Evolutionary conservation across 2,329 filamentous ascomycete species (phyloP).

Genomic region (Ploettnerulaceae sp.): DNA sequence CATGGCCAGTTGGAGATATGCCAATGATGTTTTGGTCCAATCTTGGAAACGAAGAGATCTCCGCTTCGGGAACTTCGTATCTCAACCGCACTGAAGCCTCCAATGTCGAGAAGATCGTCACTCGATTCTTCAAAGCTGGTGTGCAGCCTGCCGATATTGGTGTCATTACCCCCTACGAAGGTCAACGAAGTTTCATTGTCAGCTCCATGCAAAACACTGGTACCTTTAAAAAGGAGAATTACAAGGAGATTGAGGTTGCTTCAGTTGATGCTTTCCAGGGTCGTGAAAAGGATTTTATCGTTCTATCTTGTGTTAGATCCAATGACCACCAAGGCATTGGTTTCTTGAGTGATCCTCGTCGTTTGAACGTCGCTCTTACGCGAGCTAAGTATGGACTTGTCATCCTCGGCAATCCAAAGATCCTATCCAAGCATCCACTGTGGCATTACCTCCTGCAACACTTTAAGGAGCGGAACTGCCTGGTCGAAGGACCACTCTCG

Average conservation of each 20-base stretch:
- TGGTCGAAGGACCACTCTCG: conserved; percentile 90
- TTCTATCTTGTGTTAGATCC: conserved; percentile 93
- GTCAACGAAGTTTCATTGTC: conserved; percentile 95
- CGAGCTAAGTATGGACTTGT: conserved; percentile 95
- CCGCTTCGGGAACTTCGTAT: conserved; percentile 94
- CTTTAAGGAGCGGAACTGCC: conserved; percentile 94
- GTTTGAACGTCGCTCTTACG: conserved; percentile 94
- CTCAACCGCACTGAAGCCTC: conserved; percentile 95
- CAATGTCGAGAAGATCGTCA: conserved; percentile 98
- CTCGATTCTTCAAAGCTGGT: conserved; percentile 96
- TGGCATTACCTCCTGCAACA: conserved; percentile 95
- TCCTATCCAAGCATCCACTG: conserved; percentile 92
- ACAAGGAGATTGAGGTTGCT: conserved; percentile 97
- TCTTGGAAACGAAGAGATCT: conserved; percentile 94
- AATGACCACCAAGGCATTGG: conserved; percentile 99
- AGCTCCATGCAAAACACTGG: conserved; percentile 99
- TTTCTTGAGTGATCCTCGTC: conserved; percentile 95
- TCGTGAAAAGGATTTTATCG: conserved; percentile 98
- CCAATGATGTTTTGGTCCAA: conserved; percentile 99
- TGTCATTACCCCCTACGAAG: conserved; percentile 98
- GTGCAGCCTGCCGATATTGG: conserved; percentile 92
- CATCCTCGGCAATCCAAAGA: conserved; percentile 95
- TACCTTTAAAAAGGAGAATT: conserved; percentile 95
- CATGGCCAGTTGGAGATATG: conserved; percentile 88
- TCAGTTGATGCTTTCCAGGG: conserved; percentile 99